Evolutionary conservation across 495 filamentous ascomycete species (phyloP).

Genomic region (Talaromyces proteolyticus): DNA sequence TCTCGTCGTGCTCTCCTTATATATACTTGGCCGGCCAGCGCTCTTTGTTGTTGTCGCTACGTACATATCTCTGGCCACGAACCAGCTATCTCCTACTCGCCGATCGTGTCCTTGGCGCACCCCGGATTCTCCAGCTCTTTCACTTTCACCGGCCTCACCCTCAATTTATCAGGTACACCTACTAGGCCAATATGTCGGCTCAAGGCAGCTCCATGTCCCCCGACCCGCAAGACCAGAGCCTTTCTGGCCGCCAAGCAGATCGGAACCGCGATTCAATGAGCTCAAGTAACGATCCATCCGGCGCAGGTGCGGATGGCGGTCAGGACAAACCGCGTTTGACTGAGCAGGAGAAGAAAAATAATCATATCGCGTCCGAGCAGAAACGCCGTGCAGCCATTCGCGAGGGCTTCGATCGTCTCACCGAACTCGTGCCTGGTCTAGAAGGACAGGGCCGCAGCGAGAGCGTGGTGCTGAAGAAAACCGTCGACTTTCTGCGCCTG

Average conservation of each 20-base stretch:
- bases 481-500: conserved; percentile 64
- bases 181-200: not conserved
- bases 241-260: not conserved
- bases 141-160: too few relatives aligned
- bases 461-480: conserved; percentile 71
- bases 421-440: conserved; percentile 75
- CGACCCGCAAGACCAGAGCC: conserved; percentile 1
- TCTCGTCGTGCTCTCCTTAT: too few relatives aligned
- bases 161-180: too few relatives aligned
- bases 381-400: conserved; percentile 84
- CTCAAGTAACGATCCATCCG: conserved; percentile 5
- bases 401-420: conserved; percentile 78
- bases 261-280: conserved; percentile 6
- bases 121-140: too few relatives aligned
- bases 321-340: conserved; percentile 72
- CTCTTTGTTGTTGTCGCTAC: too few relatives aligned
- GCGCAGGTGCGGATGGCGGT: conserved; percentile 12
- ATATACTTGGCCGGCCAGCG: too few relatives aligned
- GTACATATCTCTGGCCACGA: too few relatives aligned
- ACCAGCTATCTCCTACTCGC: too few relatives aligned
- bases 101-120: too few relatives aligned
- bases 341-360: conserved; percentile 83
- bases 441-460: conserved; percentile 83
- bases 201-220: conserved; percentile 2
- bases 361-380: conserved; percentile 86